Base-by-base conservation (phyloP, 108 stramenopile species). In the Cafeteria roenbergensis region DNA sequence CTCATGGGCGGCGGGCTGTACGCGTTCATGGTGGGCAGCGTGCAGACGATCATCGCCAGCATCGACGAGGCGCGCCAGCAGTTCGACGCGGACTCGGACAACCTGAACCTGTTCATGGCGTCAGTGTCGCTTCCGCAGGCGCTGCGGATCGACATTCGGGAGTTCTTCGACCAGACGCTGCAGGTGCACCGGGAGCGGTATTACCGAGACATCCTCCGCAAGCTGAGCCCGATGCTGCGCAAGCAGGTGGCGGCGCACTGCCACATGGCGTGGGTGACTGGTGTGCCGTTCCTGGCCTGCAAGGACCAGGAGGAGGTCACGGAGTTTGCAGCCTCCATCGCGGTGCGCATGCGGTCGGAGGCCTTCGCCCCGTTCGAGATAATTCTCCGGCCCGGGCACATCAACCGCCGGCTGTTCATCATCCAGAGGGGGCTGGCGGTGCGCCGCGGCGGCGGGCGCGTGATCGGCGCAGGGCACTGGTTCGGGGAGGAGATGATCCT, bases 1-100 rank as follows among this genome's bases (percentile, higher is more conserved):
- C 32, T 59, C 14, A 34, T 59, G 34, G 58, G 58, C 9, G 58
- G 58, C 1, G 32, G 32, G 17, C 9, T 59, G 58, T 59, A 34
- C 17, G 58, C 58, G 1, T 59, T 34, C 34, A 59, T 35, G 1
- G 34, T 59, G 1, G 58, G 58, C 9, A 33, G 33, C 21, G 58
- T 59, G 22, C 34, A 34, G 21, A 33, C 27, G 9, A 22, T 59
- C 34, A 35, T 34, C 31, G 2, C n/a, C n/a, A n/a, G n/a, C n/a
- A n/a, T n/a, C n/a, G n/a, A n/a, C n/a, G n/a, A n/a, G n/a, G n/a
- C n/a, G n/a, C n/a, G n/a, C n/a, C n/a, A n/a, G n/a, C n/a, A n/a
- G n/a, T n/a, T n/a, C n/a, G n/a, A n/a, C n/a, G n/a, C n/a, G n/a
- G n/a, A n/a, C n/a, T n/a, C n/a, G n/a, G n/a, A n/a, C n/a, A n/a